Base-by-base conservation (phyloP, 2,329 filamentous ascomycete species). In the Verticillium zaregamsianum region DNA sequence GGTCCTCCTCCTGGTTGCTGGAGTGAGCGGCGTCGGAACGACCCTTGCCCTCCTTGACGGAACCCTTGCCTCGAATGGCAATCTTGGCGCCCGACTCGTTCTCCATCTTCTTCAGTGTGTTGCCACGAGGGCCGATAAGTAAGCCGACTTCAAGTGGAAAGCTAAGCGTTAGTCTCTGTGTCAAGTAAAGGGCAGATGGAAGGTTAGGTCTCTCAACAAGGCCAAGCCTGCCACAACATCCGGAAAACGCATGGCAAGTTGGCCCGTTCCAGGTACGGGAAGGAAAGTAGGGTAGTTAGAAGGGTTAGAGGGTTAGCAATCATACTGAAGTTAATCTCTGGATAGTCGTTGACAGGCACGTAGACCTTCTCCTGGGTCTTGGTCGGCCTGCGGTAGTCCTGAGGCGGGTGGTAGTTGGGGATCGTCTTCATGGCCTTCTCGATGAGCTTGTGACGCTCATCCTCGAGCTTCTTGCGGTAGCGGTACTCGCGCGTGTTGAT, bases 301-400 rank as follows among this genome's bases (percentile, higher is more conserved):
- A 84, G 78, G 82, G 88, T 91, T 90, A 89, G 88, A 93, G 92
- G 93, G 92, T 97, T 97, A 97, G 93, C 90, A 93, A 95, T 94
- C 94, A 94, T 97, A 99, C 95, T 99, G 92, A 99, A 99, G 90
- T 99, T 99, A 89, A 99, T 98, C 80, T 99, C 95, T 85, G 95
- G 95, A 79, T 99, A 99, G 80, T 99, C 95, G 87, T 99, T 99
- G 83, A 99, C 95, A 77, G 95, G 95, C 78, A 99, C 95, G 78
- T 99, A 99, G 90, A 99, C 96, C 86, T 99, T 99, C 86, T 99
- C 95, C 81, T 99, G 95, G 76, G 95, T 99, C 90, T 99, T 99
- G 77, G 94, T 98, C 66, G 95, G 95, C 72, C 95, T 92, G 77
- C 95, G 92, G 79, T 99, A 99, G 78, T 99, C 95, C 85, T 94